phyloP scores from a whole-genome alignment of 257 asterid species.

The Echium plantagineum region DNA sequence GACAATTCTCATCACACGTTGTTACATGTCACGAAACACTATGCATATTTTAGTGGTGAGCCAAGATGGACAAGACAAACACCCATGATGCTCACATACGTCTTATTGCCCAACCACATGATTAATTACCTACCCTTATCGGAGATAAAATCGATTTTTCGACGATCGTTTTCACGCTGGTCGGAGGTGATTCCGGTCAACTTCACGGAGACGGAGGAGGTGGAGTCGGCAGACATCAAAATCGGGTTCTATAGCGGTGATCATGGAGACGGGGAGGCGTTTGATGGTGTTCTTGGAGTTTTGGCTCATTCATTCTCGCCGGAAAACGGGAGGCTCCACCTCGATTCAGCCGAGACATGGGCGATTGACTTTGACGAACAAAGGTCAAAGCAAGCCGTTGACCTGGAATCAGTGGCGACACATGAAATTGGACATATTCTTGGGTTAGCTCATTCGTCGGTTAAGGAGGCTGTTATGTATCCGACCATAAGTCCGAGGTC shows the following conservation, averaged over 20 bases:
- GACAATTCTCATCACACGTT: constrained; percentile 18
- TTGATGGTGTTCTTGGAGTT: constrained; percentile 76
- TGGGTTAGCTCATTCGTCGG: constrained; percentile 82
- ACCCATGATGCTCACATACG: constrained; percentile 52
- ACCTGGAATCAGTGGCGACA: constrained; percentile 90
- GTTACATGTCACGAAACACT: constrained; percentile 31
- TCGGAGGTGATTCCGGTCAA: constrained; percentile 76
- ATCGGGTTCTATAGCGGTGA: constrained; percentile 71
- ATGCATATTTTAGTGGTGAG: constrained; percentile 42
- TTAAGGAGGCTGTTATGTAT: constrained; percentile 74
- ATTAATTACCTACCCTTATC: constrained; percentile 32
- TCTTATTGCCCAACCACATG: constrained; percentile 39
- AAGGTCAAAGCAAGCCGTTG: constrained; percentile 60
- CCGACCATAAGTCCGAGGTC: constrained; percentile 77
- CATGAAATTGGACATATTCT: constrained; percentile 89
- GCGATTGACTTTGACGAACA: constrained; percentile 51
- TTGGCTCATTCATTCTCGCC: constrained; percentile 92
- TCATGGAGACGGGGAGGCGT: constrained; percentile 88
- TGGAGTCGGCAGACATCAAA: constrained; percentile 41
- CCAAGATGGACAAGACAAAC: constrained; percentile 53
- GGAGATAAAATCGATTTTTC: constrained; percentile 34
- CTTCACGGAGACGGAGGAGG: constrained; percentile 49
- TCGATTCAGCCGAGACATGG: constrained; percentile 77
- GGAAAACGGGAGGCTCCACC: constrained; percentile 77
- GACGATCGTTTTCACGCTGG: constrained; percentile 64